Conservation (phyloP, 2,329 filamentous ascomycete genomes). For the Alternaria incomplexa region DNA sequence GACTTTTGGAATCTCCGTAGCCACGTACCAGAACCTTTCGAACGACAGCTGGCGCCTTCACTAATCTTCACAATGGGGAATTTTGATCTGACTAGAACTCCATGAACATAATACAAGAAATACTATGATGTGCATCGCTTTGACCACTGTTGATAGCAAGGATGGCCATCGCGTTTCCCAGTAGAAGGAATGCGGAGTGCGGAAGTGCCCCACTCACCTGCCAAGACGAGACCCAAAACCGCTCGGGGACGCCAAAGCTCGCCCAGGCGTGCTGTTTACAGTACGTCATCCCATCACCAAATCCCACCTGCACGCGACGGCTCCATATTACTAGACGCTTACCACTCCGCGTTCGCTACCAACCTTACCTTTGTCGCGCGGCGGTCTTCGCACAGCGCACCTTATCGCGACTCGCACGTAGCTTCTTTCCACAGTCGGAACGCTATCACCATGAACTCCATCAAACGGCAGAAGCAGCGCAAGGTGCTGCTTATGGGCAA, state of each 20-base stretch:
- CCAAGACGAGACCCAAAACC: conserved; percentile 9
- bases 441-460: conserved; percentile 41
- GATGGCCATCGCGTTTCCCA: conserved; percentile 3
- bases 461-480: conserved; percentile 60
- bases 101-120: background rate
- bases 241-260: conserved; percentile 13
- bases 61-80: background rate
- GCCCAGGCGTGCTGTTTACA: conserved; percentile 12
- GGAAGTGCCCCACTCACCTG: conserved; percentile 10
- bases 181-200: conserved; percentile 4
- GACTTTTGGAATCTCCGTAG: conserved; percentile 9
- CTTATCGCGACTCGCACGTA: background rate
- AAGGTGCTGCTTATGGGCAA: conserved; percentile 75
- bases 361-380: background rate
- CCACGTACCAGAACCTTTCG: background rate
- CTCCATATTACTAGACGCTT: background rate
- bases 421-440: background rate
- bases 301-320: background rate
- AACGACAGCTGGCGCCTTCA: background rate
- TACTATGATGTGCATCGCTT: background rate
- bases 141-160: conserved; percentile 2
- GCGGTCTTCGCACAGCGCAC: background rate
- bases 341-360: background rate
- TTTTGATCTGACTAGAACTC: background rate
- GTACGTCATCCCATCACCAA: conserved; percentile 17